Percentiles rank a stretch among this genome's conserved stretches.
Evolutionary conservation across 331 rosid genomes (phyloP).

Genomic region (Rhamnella rubrinervis): DNA sequence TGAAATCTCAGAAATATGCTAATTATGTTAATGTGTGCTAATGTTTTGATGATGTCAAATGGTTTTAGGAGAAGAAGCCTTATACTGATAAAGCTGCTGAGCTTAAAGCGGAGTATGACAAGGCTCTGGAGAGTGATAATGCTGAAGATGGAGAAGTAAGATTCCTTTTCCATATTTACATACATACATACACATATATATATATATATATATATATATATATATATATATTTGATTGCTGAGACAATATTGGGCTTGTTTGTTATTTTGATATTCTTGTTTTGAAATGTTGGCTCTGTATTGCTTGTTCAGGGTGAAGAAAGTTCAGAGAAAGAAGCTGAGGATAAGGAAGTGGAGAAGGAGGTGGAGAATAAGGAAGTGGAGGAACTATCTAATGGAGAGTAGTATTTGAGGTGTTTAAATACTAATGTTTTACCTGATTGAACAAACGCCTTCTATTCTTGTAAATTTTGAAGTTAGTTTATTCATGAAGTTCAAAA

Average conservation of each 20-base stretch:
- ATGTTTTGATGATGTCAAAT: neutral
- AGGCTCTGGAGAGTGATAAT: constrained; percentile 43
- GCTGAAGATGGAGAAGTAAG: constrained; percentile 43
- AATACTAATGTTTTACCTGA: neutral
- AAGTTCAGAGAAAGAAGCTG: constrained; percentile 35
- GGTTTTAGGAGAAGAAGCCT: constrained; percentile 69
- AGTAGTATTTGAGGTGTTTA: constrained; percentile 27
- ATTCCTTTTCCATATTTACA: neutral
- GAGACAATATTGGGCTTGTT: too few relatives aligned
- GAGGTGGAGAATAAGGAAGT: constrained; percentile 40
- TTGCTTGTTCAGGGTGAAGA: constrained; percentile 42
- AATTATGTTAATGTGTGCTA: neutral
- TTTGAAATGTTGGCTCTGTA: neutral
- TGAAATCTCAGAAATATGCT: neutral
- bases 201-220: too few relatives aligned
- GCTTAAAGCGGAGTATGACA: constrained; percentile 62
- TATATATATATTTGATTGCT: too few relatives aligned
- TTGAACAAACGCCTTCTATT: constrained; percentile 1
- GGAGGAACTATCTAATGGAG: constrained; percentile 57
- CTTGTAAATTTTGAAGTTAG: constrained; percentile 38
- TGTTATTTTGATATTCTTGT: too few relatives aligned
- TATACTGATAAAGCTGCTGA: constrained; percentile 69
- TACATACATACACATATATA: too few relatives aligned
- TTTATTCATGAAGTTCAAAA: neutral
- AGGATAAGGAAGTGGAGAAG: constrained; percentile 25